These are phyloP conservation scores for Notholithocarpus densiflorus DNA, from an alignment of 306 rosid genomes.

Conservation along the genomic window DNA sequence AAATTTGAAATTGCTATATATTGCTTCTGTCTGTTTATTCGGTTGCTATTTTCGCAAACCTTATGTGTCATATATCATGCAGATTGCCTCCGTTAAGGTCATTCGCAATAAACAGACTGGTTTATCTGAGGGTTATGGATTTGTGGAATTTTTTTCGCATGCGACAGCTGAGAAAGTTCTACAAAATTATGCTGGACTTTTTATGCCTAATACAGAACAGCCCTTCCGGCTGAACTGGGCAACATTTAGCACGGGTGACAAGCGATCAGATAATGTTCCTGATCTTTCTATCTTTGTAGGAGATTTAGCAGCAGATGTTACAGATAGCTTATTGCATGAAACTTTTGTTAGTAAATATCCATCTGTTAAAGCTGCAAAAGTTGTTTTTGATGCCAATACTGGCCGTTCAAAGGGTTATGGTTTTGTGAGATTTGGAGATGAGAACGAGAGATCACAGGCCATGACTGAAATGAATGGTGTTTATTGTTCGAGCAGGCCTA, in stretches of 20 bases:
- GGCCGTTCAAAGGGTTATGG: slow-evolving; percentile 98
- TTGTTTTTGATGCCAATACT: slow-evolving; percentile 91
- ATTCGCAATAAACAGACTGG: slow-evolving; percentile 91
- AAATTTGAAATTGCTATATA: not conserved
- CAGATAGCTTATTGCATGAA: slow-evolving; percentile 76
- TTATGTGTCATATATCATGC: slow-evolving; percentile 15
- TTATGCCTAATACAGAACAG: slow-evolving; percentile 86
- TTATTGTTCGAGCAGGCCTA: slow-evolving; percentile 88
- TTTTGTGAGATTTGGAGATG: slow-evolving; percentile 96
- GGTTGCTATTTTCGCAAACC: not conserved
- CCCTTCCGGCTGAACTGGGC: slow-evolving; percentile 97
- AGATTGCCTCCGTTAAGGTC: slow-evolving; percentile 80
- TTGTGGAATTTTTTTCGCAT: slow-evolving; percentile 78
- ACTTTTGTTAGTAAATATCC: slow-evolving; percentile 73
- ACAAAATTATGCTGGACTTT: slow-evolving; percentile 57
- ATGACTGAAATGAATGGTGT: slow-evolving; percentile 86
- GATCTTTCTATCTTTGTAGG: slow-evolving; percentile 96
- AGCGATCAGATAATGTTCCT: slow-evolving; percentile 79
- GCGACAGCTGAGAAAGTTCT: slow-evolving; percentile 80
- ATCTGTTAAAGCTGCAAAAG: slow-evolving; percentile 92
- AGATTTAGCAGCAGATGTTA: slow-evolving; percentile 92
- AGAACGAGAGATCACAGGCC: slow-evolving; percentile 76
- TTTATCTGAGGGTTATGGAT: slow-evolving; percentile 90
- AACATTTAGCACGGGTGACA: slow-evolving; percentile 80
- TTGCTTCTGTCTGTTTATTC: not conserved